Evolutionary conservation across 257 asterid genomes (phyloP).

Genomic region (Datura wrightii): DNA sequence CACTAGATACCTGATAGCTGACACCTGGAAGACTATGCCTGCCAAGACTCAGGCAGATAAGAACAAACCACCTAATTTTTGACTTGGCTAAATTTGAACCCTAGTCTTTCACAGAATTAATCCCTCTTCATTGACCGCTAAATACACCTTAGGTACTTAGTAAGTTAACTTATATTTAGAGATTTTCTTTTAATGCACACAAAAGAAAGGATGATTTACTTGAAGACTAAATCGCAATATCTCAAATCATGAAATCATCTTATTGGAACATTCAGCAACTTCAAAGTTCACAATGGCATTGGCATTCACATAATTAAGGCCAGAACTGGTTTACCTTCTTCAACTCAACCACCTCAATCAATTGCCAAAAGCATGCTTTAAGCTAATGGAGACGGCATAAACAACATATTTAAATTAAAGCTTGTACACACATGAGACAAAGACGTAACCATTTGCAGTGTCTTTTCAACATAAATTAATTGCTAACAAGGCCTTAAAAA

Average conservation of each 20-base stretch:
- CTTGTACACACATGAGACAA: neutral
- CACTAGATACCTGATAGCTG: neutral
- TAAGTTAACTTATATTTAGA: neutral
- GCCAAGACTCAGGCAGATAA: neutral
- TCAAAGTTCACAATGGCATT: neutral
- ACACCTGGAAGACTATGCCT: too few relatives aligned
- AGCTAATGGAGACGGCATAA: neutral
- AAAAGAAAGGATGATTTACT: neutral
- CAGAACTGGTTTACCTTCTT: neutral
- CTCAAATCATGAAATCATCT: neutral
- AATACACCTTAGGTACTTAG: neutral
- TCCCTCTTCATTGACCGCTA: neutral
- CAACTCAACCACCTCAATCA: neutral
- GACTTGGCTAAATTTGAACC: neutral
- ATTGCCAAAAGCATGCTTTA: neutral
- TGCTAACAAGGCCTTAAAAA: neutral
- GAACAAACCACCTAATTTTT: neutral
- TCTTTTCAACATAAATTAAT: neutral
- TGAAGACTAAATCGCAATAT: neutral
- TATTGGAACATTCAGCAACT: neutral
- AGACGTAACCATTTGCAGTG: neutral
- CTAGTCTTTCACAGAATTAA: neutral
- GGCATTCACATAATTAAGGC: neutral
- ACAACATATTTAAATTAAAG: neutral
- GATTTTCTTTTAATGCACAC: neutral